phyloP scores from a whole-genome alignment of 257 asterid species.

The Plantago elongata region DNA sequence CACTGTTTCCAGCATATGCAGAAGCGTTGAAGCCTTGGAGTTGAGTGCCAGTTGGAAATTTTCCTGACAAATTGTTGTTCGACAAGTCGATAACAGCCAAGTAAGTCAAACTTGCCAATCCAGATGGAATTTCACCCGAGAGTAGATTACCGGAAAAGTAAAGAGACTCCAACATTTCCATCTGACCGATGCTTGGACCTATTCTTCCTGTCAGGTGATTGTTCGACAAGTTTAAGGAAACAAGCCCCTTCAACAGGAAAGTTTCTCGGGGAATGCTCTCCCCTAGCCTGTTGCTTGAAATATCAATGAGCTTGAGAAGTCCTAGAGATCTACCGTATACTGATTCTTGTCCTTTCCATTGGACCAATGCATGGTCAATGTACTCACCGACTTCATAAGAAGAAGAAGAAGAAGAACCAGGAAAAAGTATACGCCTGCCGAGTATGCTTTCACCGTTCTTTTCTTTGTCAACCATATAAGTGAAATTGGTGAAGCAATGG shows the following conservation, averaged over 20 bases:
- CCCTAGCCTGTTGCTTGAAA: conserved; percentile 26
- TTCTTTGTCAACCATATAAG: background rate
- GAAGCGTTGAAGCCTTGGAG: conserved; percentile 28
- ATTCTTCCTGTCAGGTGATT: conserved; percentile 29
- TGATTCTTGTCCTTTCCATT: conserved; percentile 22
- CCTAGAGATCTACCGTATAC: conserved; percentile 15
- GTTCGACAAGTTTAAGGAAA: conserved; percentile 26
- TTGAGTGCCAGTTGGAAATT: conserved; percentile 7
- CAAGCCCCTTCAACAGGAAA: conserved; percentile 19
- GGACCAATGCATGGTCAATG: conserved; percentile 14
- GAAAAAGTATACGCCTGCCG: no score
- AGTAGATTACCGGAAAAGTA: conserved; percentile 32
- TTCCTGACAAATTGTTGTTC: conserved; percentile 23
- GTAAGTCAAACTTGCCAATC: conserved; percentile 14
- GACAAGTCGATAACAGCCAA: conserved; percentile 27
- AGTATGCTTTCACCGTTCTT: background rate
- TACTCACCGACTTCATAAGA: background rate
- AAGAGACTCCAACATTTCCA: conserved; percentile 31
- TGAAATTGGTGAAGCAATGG: background rate
- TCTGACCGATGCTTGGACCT: conserved; percentile 16
- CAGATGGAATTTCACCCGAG: conserved; percentile 27
- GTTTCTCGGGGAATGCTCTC: conserved; percentile 26
- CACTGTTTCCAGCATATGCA: conserved; percentile 19
- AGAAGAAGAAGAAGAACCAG: no score
- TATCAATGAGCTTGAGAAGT: conserved; percentile 28